These are phyloP conservation scores for Agroathelia rolfsii DNA, from an alignment of 1,284 basidiomycete species.

Conservation along the genomic window DNA sequence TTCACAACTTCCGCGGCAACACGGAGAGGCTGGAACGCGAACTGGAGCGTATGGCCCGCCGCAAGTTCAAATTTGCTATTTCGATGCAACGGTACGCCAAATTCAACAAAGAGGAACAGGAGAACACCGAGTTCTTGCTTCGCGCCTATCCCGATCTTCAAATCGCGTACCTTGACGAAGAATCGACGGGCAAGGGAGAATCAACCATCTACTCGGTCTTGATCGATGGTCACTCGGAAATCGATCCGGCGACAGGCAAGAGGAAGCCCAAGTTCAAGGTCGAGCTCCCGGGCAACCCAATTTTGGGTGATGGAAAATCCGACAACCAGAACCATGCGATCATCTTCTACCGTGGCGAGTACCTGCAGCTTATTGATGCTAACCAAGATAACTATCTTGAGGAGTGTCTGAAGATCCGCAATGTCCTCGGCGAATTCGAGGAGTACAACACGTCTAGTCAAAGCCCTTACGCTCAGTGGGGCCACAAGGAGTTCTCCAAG, in stretches of 20 bases:
- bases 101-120: slow-evolving; percentile 99
- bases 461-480: slow-evolving; percentile 93
- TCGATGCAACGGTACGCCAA: slow-evolving; percentile 99
- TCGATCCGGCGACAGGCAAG: slow-evolving; percentile 82
- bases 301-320: slow-evolving; percentile 97
- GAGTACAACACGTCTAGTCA: slow-evolving; percentile 86
- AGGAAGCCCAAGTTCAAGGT: slow-evolving; percentile 97
- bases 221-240: slow-evolving; percentile 96
- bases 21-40: slow-evolving; percentile 95
- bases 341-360: slow-evolving; percentile 98
- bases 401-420: slow-evolving; percentile 98
- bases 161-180: slow-evolving; percentile 98
- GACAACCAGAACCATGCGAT: slow-evolving; percentile 99
- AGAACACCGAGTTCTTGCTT: slow-evolving; percentile 96
- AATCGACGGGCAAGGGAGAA: slow-evolving; percentile 76
- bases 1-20: slow-evolving; percentile 93
- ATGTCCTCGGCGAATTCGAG: slow-evolving; percentile 96
- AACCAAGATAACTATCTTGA: slow-evolving; percentile 99
- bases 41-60: slow-evolving; percentile 91
- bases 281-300: slow-evolving; percentile 98
- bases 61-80: slow-evolving; percentile 98
- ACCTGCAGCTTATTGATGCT: slow-evolving; percentile 97
- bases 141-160: slow-evolving; percentile 98
- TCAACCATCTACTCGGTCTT: slow-evolving; percentile 92
- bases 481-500: slow-evolving; percentile 85